Evolutionary conservation across 2,329 filamentous ascomycete genomes (phyloP), one percentile per base, ranked within the genome.

Genomic region (Botrytis tulipae): DNA sequence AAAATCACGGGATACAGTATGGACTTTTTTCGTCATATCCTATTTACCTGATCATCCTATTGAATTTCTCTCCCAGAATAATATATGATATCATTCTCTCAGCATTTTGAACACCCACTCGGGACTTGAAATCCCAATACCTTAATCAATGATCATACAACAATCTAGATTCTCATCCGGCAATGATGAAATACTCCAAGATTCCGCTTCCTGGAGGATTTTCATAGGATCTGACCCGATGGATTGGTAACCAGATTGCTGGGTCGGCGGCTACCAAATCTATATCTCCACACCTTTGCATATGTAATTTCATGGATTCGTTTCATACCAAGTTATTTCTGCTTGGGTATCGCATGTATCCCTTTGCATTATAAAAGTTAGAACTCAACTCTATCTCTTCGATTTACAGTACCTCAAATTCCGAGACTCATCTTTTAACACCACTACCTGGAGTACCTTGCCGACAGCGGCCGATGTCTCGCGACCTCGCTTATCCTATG

Each of bases 141-240:
- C 14, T 37, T 40, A 3, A n/a, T n/a, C 48, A 54, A 54, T 16
- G 12, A n/a, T 54, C 5, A 16, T 37, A 40, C 22, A 40, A 25
- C 22, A 40, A 40, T 29, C 29, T 10, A 46, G 18, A 29, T 16
- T 14, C n/a, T 0, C 6, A 14, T 35, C 12, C 29, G 22, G 6
- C 10, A 16, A 46, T 46, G n/a, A 46, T 3, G n/a, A 32, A 8
- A 46, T 25, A 32, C n/a, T 29, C 42, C 42, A 65, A 46, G 42
- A 46, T 32, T 14, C 7, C 9, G n/a, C 62, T 46, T 46, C 62
- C 62, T 29, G 7, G 25, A 65, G 62, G 42, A 65, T 65, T 16
- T 42, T 7, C 51, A 9, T 18, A 57, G 62, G 62, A 65, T 46
- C 40, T 35, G n/a, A 46, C 62, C 62, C 62, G 42, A n/a, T 65